Conservation (phyloP, 306 rosid species). For the Nissolia schottii region DNA sequence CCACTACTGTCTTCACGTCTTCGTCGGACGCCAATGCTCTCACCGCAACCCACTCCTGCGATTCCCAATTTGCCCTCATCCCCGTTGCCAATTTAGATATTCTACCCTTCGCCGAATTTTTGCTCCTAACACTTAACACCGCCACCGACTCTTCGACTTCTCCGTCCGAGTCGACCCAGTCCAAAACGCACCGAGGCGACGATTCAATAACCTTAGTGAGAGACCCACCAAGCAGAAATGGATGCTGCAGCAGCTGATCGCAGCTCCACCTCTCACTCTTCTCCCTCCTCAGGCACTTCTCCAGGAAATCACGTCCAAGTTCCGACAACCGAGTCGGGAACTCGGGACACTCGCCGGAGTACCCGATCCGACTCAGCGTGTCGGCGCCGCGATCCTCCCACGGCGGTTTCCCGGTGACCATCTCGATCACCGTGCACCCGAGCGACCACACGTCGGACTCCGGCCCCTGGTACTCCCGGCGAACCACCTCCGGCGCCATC, state of each 20-base stretch:
- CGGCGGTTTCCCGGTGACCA: conserved; percentile 69
- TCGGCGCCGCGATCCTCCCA: conserved; percentile 67
- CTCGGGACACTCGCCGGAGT: conserved; percentile 48
- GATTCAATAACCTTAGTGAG: conserved; percentile 24
- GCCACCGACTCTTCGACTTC: neutral
- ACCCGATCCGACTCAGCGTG: conserved; percentile 62
- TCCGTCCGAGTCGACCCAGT: conserved; percentile 46
- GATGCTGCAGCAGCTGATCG: conserved; percentile 81
- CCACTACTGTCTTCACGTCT: neutral
- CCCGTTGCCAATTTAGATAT: conserved; percentile 50
- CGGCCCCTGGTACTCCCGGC: conserved; percentile 68
- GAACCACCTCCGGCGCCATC: conserved; percentile 98
- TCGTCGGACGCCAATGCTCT: conserved; percentile 26
- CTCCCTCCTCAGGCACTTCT: conserved; percentile 60
- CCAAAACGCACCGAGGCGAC: conserved; percentile 85
- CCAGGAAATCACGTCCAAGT: conserved; percentile 55
- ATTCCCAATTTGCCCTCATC: conserved; percentile 66
- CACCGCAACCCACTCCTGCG: conserved; percentile 59
- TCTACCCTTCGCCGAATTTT: conserved; percentile 26
- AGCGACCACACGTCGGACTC: conserved; percentile 89
- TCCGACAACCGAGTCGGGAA: conserved; percentile 54
- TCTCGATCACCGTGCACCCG: conserved; percentile 86
- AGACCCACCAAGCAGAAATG: conserved; percentile 39
- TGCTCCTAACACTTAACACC: neutral
- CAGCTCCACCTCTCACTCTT: conserved; percentile 65